Evolutionary conservation across 306 rosid species (phyloP), one percentile per base, ranked within the genome.

Genomic region (Ceratonia siliqua): DNA sequence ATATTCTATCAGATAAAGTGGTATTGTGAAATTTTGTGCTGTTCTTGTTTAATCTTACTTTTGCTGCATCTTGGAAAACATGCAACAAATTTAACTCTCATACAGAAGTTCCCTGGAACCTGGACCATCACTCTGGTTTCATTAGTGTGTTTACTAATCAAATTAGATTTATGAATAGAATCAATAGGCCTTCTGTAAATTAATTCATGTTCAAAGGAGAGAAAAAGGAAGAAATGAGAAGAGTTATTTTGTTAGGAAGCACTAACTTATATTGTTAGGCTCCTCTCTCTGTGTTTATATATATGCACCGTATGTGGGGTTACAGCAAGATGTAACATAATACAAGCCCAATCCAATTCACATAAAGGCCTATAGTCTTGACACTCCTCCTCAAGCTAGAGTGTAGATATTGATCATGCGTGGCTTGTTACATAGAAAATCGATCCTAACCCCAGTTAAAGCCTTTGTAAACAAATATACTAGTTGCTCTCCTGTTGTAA

Each of bases 1-100:
- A 13, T n/a, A 67, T 55, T 43, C 48, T 56, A 53, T 62, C 58
- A 39, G 66, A 73, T 77, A 46, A 75, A 38, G 14, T 56, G 67
- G 65, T 46, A 81, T 72, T 32, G 61, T 30, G 48, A 74, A 46
- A 10, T 28, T 39, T 46, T 24, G 24, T 73, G 46, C 48, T 80
- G 38, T 33, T 49, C 64, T 71, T 38, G 18, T 24, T 54, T 49
- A 45, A 22, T 80, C 9, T 42, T 36, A 11, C 30, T 50, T 71
- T 64, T 70, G 28, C 68, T 62, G 36, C 59, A 15, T 61, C 36
- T 49, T 20, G 58, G 61, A 76, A 74, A 30, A 58, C 54, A 45
- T 75, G 57, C 55, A 41, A 38, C 32, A 24, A 21, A 62, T 42
- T 57, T 67, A 43, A 15, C 49, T 42, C 30, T 42, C 32, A 33